Evolutionary conservation across 208 protist species (phyloP).

Genomic region (Crithidia brevicula): DNA sequence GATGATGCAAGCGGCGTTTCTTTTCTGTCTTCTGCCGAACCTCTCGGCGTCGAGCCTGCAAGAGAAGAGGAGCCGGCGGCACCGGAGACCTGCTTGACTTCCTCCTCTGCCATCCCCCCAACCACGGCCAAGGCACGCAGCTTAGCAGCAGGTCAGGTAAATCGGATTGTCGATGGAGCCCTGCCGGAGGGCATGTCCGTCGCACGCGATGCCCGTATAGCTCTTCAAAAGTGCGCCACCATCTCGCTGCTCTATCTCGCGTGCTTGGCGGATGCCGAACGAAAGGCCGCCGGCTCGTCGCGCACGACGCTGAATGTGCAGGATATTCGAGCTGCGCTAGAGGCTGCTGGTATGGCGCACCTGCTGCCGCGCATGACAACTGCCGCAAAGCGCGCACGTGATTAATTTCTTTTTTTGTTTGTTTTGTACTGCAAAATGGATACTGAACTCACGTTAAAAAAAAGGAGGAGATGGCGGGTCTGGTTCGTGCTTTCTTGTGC

Average conservation of each 20-base stretch:
- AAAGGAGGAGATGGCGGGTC: no score
- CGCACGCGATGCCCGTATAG: constrained; percentile 67
- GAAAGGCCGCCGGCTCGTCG: constrained; percentile 41
- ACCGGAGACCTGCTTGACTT: neutral
- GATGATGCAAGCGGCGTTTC: no score
- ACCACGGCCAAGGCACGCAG: constrained; percentile 22
- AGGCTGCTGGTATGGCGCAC: constrained; percentile 75
- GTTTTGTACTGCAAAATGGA: no score
- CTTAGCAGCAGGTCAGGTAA: constrained; percentile 80
- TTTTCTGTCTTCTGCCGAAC: no score
- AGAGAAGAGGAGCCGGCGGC: neutral
- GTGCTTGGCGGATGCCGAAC: constrained; percentile 73
- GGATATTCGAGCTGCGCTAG: constrained; percentile 68
- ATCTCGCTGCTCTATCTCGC: constrained; percentile 72
- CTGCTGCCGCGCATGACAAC: constrained; percentile 59
- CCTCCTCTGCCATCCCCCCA: neutral
- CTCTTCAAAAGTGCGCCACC: constrained; percentile 80
- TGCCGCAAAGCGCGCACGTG: constrained; percentile 50
- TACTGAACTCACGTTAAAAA: no score
- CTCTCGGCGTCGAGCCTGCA: neutral
- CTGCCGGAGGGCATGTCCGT: constrained; percentile 72
- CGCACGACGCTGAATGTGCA: constrained; percentile 67
- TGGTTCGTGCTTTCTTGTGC: no score
- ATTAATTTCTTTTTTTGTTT: constrained; percentile 23
- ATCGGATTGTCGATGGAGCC: constrained; percentile 55